Conservation (phyloP, 208 protist species). For the Endotrypanum monterogeii region DNA sequence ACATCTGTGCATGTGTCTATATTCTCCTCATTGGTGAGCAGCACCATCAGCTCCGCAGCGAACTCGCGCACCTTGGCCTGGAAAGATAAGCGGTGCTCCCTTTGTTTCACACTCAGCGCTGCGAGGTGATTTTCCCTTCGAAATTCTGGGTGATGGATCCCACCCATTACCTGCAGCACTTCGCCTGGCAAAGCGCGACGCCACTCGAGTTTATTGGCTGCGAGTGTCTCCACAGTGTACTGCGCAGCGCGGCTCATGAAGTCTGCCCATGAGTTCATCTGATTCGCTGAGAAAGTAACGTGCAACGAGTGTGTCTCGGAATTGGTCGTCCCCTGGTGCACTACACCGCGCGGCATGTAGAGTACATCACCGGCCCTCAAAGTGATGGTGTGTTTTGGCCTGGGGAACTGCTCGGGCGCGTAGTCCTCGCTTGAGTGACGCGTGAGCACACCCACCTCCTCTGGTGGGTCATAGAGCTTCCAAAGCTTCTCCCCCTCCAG, state of each 20-base stretch:
- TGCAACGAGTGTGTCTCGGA: slow-evolving; percentile 80
- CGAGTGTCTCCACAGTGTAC: slow-evolving; percentile 52
- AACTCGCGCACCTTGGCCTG: slow-evolving; percentile 37
- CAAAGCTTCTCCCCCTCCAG: slow-evolving; percentile 93
- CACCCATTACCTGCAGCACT: slow-evolving; percentile 39
- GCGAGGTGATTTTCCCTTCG: slow-evolving; percentile 27
- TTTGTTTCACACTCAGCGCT: slow-evolving; percentile 28
- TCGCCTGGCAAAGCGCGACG: slow-evolving; percentile 44
- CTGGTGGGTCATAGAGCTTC: slow-evolving; percentile 84
- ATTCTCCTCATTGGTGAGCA: slow-evolving; percentile 45
- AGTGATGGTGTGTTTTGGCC: slow-evolving; percentile 55
- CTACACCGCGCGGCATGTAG: slow-evolving; percentile 94
- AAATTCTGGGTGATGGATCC: slow-evolving; percentile 40
- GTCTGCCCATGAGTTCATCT: slow-evolving; percentile 80
- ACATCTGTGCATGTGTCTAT: slow-evolving; percentile 61
- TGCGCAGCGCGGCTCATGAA: slow-evolving; percentile 41
- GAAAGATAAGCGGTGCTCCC: slow-evolving; percentile 15
- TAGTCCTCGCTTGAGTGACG: slow-evolving; percentile 84
- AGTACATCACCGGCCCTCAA: slow-evolving; percentile 92
- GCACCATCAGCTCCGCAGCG: slow-evolving; percentile 41
- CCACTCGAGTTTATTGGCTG: slow-evolving; percentile 61
- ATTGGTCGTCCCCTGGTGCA: slow-evolving; percentile 90
- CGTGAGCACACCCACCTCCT: slow-evolving; percentile 64
- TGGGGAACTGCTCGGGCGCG: slow-evolving; percentile 71
- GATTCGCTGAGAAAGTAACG: slow-evolving; percentile 92